Evolutionary conservation across 2,329 filamentous ascomycete genomes (phyloP).

Genomic region (Aspergillus thermomutatus): DNA sequence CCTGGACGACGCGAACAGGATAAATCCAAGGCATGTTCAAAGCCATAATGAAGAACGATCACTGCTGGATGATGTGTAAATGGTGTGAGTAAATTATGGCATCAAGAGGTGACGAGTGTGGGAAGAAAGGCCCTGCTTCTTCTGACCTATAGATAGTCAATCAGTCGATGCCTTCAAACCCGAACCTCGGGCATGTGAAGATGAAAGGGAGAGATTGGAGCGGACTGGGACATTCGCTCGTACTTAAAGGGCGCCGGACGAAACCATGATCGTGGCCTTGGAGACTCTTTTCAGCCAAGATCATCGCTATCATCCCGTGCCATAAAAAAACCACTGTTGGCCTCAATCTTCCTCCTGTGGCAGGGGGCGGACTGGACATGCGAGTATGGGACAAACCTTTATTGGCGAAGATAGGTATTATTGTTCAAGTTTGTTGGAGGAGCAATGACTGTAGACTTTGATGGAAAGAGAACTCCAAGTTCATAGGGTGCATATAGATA

Average conservation of each 20-base stretch:
- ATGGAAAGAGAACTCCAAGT: background rate
- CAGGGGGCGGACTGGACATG: background rate
- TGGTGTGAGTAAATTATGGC: background rate
- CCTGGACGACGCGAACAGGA: conserved; percentile 65
- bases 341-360: background rate
- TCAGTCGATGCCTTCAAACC: background rate
- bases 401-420: background rate
- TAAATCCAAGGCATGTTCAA: conserved; percentile 23
- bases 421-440: background rate
- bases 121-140: background rate
- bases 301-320: background rate
- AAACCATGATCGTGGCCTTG: background rate
- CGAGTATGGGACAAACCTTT: background rate
- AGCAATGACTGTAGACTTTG: background rate
- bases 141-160: background rate
- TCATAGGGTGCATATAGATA: background rate
- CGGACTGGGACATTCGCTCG: background rate
- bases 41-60: conserved; percentile 4
- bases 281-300: background rate
- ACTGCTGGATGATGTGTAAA: background rate
- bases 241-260: background rate
- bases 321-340: background rate
- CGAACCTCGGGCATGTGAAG: background rate
- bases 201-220: background rate
- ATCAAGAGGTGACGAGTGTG: background rate